phyloP scores from a whole-genome alignment of 768 basidiomycete genomes.

The Pleurotus sapidus region DNA sequence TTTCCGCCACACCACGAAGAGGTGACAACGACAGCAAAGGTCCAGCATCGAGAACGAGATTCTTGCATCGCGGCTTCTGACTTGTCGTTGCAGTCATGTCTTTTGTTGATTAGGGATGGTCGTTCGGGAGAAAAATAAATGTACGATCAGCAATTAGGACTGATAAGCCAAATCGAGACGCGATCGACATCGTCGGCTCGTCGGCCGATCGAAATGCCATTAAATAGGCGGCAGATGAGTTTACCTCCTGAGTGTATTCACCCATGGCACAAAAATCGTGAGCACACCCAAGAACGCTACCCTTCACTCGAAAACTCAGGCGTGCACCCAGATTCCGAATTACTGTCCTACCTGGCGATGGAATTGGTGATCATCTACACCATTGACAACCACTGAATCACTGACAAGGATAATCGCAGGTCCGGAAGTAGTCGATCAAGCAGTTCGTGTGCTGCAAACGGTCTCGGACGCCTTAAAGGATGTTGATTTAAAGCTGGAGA shows the following conservation, averaged over 20 bases:
- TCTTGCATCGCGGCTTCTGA: constrained; percentile 55
- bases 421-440: constrained; percentile 87
- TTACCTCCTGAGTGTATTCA: neutral
- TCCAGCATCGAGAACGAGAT: constrained; percentile 90
- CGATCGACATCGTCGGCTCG: neutral
- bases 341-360: constrained; percentile 92
- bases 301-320: neutral
- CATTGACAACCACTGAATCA: neutral
- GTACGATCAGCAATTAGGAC: neutral
- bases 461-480: constrained; percentile 61
- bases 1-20: constrained; percentile 82
- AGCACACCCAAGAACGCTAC: constrained; percentile 2
- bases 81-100: neutral
- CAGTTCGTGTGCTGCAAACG: constrained; percentile 75
- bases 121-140: neutral
- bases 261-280: constrained; percentile 47
- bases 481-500: constrained; percentile 70
- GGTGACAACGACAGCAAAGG: constrained; percentile 88
- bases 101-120: constrained; percentile 14
- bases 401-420: constrained; percentile 39
- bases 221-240: neutral
- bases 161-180: neutral
- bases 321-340: constrained; percentile 68
- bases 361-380: constrained; percentile 67
- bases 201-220: neutral